Evolutionary conservation across 805 yeast species (phyloP).

Genomic region (Kazachstania psychrophila): DNA sequence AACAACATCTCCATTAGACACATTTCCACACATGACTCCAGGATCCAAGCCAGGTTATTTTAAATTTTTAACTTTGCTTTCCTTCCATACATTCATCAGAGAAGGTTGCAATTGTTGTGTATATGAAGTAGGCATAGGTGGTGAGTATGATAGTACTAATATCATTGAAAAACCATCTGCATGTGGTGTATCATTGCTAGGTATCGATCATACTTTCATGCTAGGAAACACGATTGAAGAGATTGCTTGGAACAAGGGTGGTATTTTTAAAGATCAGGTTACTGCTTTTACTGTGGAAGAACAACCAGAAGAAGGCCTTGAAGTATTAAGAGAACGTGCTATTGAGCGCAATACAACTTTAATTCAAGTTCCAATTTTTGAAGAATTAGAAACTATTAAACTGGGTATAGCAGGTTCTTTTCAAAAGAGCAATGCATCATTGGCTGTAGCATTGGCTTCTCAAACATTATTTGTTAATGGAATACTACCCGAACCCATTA

Average conservation of each 20-base stretch:
- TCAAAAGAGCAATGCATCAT: conserved; percentile 77
- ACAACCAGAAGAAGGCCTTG: conserved; percentile 46
- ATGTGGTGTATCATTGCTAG: conserved; percentile 78
- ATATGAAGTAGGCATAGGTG: conserved; percentile 98
- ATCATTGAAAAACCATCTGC: conserved; percentile 69
- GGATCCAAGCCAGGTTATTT: conserved; percentile 86
- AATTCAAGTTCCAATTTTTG: conserved; percentile 41
- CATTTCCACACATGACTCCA: conserved; percentile 66
- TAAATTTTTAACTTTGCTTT: conserved; percentile 77
- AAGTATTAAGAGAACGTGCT: conserved; percentile 57
- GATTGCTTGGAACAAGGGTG: conserved; percentile 95
- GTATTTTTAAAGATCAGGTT: conserved; percentile 66
- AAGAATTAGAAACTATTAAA: conserved; percentile 31
- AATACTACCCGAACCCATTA: conserved; percentile 23
- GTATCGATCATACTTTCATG: conserved; percentile 84
- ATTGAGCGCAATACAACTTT: conserved; percentile 47
- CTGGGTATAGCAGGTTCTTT: conserved; percentile 79
- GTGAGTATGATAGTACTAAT: conserved; percentile 94
- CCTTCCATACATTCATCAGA: conserved; percentile 80
- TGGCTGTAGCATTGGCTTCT: conserved; percentile 66
- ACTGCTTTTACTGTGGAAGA: conserved; percentile 60
- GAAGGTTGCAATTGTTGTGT: conserved; percentile 93
- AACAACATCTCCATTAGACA: conserved; percentile 43
- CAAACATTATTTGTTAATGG: conserved; percentile 49
- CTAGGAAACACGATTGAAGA: conserved; percentile 80